Base-by-base conservation (phyloP, 1,139 yeast species). In the Kodamaea anthophila region DNA sequence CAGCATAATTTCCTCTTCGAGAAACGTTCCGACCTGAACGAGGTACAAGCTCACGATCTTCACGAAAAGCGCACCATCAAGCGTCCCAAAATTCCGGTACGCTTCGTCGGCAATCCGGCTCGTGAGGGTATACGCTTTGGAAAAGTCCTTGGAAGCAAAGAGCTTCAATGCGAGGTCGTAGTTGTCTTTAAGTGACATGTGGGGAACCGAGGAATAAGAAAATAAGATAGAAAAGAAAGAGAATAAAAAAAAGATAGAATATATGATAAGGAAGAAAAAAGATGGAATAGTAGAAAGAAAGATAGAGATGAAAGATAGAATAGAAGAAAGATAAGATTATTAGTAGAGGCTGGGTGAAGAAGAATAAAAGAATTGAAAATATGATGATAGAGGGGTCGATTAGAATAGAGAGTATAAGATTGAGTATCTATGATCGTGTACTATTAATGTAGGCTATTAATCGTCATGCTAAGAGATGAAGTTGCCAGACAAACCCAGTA, bases 61-160 rank as follows among this genome's bases (percentile, higher is more conserved):
- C 31, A 47, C 38, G 29, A 62, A 58, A 9, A 58, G 36, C n/a
- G 41, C 38, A 31, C 55, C 58, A 19, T 46, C 39, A 10, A 57
- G 61, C 21, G 51, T 46, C 9, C 38, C 36, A 27, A 46, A 50
- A 29, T 54, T 54, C 5, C 40, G 35, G 30, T 54, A 49, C 10
- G 55, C 36, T 9, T 38, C 37, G 11, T 38, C 38, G 35, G 53
- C 58, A 23, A 61, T 43, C 27, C 46, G 42, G 24, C 42, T 44
- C 15, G 54, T 46, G 12, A 63, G 41, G 15, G 41, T 51, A 38
- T 48, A 65, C 5, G 71, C 62, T 30, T 51, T 49, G 5, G 42
- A 47, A 29, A 65, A 58, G 37, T 60, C 55, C 42, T 57, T 61
- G 40, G 61, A 64, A 42, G 60, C 53, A 41, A 66, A 66, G 33